phyloP scores from a whole-genome alignment of 495 filamentous ascomycete species.

The Talaromyces stipitatus region DNA sequence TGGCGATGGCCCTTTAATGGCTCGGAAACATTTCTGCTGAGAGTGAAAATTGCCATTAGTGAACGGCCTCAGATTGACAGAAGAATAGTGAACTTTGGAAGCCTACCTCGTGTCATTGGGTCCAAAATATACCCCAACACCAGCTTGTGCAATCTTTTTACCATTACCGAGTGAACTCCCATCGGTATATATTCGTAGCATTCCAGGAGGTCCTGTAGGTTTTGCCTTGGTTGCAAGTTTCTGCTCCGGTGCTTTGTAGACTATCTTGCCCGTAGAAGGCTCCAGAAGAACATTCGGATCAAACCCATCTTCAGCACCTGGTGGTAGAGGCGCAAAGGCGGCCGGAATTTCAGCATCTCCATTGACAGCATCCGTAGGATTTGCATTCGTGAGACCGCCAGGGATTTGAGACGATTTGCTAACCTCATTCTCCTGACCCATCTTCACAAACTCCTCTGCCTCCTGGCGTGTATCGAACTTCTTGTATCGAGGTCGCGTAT shows the following conservation, averaged over 20 bases:
- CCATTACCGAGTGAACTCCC: conserved; percentile 80
- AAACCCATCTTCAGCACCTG: conserved; percentile 53
- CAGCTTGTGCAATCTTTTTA: conserved; percentile 58
- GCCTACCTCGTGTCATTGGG: conserved; percentile 60
- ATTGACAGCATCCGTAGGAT: conserved; percentile 22
- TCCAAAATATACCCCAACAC: conserved; percentile 86
- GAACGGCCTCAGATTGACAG: background rate
- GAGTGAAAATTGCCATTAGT: conserved; percentile 13
- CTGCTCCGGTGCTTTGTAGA: conserved; percentile 48
- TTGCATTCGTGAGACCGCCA: conserved; percentile 24
- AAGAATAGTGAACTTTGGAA: background rate
- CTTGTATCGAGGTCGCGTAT: conserved; percentile 71
- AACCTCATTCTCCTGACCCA: conserved; percentile 26
- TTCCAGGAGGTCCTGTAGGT: conserved; percentile 31
- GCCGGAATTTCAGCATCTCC: conserved; percentile 35
- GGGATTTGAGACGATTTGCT: conserved; percentile 14
- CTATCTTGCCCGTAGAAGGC: conserved; percentile 46
- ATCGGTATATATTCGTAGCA: conserved; percentile 80
- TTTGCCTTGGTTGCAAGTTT: conserved; percentile 37
- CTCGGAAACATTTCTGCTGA: conserved; percentile 76
- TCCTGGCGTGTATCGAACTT: conserved; percentile 71
- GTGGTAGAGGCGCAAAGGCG: conserved; percentile 46
- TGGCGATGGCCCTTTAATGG: conserved; percentile 64
- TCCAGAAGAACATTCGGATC: conserved; percentile 52
- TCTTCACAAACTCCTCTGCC: conserved; percentile 64